Base-by-base conservation (phyloP, 495 filamentous ascomycete species). In the Xylaria palmicola region DNA sequence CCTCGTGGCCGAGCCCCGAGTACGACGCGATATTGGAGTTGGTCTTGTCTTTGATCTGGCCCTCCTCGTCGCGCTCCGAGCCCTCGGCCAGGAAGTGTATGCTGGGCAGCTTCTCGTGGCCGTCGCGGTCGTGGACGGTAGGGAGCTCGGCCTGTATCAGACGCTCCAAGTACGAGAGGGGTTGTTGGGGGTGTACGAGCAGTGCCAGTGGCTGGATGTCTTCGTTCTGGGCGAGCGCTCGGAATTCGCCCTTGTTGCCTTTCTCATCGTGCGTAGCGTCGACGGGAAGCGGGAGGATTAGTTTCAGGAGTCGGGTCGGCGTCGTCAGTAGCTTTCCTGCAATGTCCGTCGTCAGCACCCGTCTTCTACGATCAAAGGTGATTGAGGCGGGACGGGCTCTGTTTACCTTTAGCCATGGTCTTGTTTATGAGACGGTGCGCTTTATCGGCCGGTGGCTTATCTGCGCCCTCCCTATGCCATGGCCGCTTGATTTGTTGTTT, bases 71-170 rank as follows among this genome's bases (percentile, higher is more conserved):
- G 51, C 87, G 75, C 62, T 85, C 84, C 9, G 86, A 78, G 49
- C 94, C 88, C 52, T 91, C 85, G 12, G 92, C 92, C 12, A 89
- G 81, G 71, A 98, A 98, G 30, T 88, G 87, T 0, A 98, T 78
- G 17, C 75, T 81, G 1, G 92, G 91, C 6, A 89, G 80, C 57
- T 88, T 89, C 26, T 86, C 80, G 34, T 85, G 79, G 17, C 82
- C 84, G 47, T 79, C 65, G n/a, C 82, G 75, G 2, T 81, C 74
- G 45, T 74, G 78, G n/a, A 97, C 78, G 0, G 83, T 82, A 0
- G 93, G 91, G 0, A 97, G 69, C 72, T 97, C 93, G 60, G 91
- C 86, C 73, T 97, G 93, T 62, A 97, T 91, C 3, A 98, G 78
- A 2, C 90, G 88, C 72, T 96, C 92, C 40, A 97, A 86, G 72